A percentile compares a stretch with the other conserved stretches of the same genome.
Conservation (phyloP, 352 stramenopile genomes). For the Phytophthora fragariae region DNA sequence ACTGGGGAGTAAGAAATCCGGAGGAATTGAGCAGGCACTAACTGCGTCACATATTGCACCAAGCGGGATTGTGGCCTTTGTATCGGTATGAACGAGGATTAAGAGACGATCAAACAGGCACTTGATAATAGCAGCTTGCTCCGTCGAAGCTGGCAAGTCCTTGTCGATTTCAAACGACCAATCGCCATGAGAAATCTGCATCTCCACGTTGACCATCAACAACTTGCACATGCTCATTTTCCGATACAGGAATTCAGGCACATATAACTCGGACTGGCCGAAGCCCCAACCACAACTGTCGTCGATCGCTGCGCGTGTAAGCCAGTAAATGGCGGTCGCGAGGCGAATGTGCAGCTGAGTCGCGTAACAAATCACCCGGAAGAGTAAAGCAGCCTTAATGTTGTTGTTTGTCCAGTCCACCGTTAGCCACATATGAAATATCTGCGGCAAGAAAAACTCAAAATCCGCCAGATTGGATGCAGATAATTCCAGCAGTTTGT, state of each 20-base stretch:
- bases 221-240: constrained; percentile 87
- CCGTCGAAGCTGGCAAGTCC: constrained; percentile 67
- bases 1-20: constrained; percentile 51
- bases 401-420: constrained; percentile 80
- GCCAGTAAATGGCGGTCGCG: constrained; percentile 84
- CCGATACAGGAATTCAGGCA: constrained; percentile 80
- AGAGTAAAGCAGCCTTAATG: constrained; percentile 78
- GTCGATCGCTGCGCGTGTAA: constrained; percentile 78
- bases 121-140: constrained; percentile 69
- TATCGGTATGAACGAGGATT: constrained; percentile 53
- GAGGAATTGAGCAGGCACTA: constrained; percentile 53
- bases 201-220: constrained; percentile 84
- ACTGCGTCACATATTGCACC: constrained; percentile 70
- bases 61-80: constrained; percentile 45
- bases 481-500: constrained; percentile 77
- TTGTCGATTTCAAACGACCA: constrained; percentile 71
- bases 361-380: constrained; percentile 76
- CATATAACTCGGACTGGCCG: constrained; percentile 75
- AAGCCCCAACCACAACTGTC: constrained; percentile 86
- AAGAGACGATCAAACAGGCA: constrained; percentile 71
- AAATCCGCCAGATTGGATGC: constrained; percentile 75
- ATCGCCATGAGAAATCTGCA: constrained; percentile 71
- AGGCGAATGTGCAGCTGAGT: constrained; percentile 81
- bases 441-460: constrained; percentile 85
- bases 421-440: constrained; percentile 88